Evolutionary conservation across 495 filamentous ascomycete genomes (phyloP), one percentile per base, ranked within the genome.

Genomic region (Penicillium psychrofluorescens): DNA sequence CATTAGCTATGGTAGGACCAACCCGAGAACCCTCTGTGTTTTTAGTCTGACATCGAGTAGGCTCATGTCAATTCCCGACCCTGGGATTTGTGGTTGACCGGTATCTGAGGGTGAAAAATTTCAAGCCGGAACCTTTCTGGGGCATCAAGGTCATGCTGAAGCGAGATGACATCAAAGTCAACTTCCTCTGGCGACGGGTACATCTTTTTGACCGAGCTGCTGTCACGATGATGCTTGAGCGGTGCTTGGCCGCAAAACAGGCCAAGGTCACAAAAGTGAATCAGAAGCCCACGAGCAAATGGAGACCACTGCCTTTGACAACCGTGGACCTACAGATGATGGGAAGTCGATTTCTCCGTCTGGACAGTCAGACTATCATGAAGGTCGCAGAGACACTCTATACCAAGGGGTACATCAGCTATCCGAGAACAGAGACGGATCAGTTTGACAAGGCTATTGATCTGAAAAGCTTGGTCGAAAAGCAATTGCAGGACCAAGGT

Each of bases 281-380:
- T 48, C 84, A 86, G 56, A 96, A 95, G 61, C 88, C 89, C 1
- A 95, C 90, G 12, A 90, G 83, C 51, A 95, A 94, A 67, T 95
- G 84, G 89, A 86, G 88, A 53, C 92, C 92, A 2, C 59, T 98
- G 29, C 92, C 92, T 1, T 70, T 98, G 52, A 98, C 92, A 0
- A 98, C 92, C 0, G 88, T 98, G n/a, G 94, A 98, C 53, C 67
- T 98, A n/a, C 92, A 97, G 58, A 97, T 95, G 72, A 88, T 89
- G 73, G 92, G 94, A 13, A 92, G 82, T 49, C 72, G 77, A 40
- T 94, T 90, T 55, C 73, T 97, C 10, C 76, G 81, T 13, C 82
- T 98, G 77, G 86, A 85, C 46, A 86, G 88, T 66, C 82, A 94
- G 45, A 68, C 79, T 34, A 87, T 94, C 34, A 95, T 98, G 90